phyloP scores from a whole-genome alignment of 192 early-diverging fungal genomes.

The Backusella liffmaniae region DNA sequence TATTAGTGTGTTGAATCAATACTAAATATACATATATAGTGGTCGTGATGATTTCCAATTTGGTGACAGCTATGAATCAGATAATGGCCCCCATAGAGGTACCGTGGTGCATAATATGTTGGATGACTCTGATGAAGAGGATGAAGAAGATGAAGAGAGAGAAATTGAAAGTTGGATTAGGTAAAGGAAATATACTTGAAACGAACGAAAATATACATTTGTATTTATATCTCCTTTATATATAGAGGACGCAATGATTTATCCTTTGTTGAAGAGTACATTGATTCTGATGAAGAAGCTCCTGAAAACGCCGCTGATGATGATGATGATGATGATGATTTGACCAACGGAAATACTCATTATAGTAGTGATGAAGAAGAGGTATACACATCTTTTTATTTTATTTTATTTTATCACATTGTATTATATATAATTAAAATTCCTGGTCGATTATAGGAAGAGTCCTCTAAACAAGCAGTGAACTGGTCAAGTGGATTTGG shows the following conservation, averaged over 20 bases:
- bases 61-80: background rate
- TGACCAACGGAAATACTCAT: background rate
- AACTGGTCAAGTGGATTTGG: background rate
- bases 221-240: background rate
- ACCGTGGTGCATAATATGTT: background rate
- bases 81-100: background rate
- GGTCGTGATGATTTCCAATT: constrained; percentile 3
- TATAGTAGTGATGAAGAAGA: background rate
- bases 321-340: background rate
- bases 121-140: constrained; percentile 2
- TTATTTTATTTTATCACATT: background rate
- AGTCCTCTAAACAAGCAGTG: background rate
- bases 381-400: background rate
- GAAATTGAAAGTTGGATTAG: background rate
- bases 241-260: constrained; percentile 8
- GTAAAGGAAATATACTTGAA: background rate
- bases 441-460: background rate
- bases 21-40: background rate
- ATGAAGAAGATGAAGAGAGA: background rate
- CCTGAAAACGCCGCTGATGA: background rate
- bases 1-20: background rate
- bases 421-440: background rate
- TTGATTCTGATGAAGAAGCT: constrained; percentile 1
- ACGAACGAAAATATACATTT: background rate
- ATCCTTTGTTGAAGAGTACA: background rate